Percentiles rank a stretch among this genome's conserved stretches.
Conservation (phyloP, 2,329 filamentous ascomycete species). For the Colletotrichum nymphaeae region DNA sequence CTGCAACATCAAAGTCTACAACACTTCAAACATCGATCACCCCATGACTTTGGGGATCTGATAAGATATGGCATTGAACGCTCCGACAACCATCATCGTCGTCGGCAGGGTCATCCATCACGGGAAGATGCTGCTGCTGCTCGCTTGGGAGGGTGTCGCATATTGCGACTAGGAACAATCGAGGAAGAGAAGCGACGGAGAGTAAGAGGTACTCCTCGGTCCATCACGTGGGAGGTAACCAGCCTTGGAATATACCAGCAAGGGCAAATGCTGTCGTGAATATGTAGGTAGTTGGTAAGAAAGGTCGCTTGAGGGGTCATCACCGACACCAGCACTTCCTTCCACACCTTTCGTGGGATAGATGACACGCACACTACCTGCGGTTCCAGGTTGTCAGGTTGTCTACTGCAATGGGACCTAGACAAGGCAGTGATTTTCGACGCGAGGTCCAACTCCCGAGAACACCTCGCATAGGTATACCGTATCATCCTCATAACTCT, state of each 20-base stretch:
- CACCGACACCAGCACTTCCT: background rate
- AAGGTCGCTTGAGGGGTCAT: background rate
- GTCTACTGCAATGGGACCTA: background rate
- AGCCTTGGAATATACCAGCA: background rate
- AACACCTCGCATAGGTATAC: background rate
- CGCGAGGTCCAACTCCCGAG: background rate
- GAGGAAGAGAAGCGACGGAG: background rate
- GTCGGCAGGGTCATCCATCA: background rate
- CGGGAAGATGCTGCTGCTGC: background rate
- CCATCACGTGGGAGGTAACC: background rate
- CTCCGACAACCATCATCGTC: background rate
- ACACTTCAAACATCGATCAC: background rate
- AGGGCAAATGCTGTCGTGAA: background rate
- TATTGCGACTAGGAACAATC: background rate
- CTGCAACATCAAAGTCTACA: background rate
- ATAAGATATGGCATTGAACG: background rate
- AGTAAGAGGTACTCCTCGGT: background rate
- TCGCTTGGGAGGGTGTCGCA: background rate
- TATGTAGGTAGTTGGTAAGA: background rate
- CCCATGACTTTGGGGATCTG: background rate
- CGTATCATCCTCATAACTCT: background rate
- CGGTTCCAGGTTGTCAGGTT: background rate
- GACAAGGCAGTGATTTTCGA: constrained; percentile 1
- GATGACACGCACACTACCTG: constrained; percentile 23
- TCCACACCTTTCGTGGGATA: background rate